Evolutionary conservation across 2,329 filamentous ascomycete species (phyloP).

Genomic region (Diplodia mutila): DNA sequence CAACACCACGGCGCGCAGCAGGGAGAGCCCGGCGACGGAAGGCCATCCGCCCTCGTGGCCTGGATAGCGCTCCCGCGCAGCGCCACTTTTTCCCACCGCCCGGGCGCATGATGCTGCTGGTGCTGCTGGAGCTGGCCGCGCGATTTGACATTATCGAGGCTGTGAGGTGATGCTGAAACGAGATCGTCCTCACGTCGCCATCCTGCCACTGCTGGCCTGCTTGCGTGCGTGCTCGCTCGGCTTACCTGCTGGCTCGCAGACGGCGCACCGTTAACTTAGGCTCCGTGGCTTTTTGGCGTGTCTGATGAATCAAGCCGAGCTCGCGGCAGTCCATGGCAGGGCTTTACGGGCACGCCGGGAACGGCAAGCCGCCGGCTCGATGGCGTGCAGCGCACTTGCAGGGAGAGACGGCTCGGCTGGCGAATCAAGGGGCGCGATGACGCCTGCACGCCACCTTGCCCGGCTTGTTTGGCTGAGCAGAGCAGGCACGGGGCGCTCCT

Average conservation of each 20-base stretch:
- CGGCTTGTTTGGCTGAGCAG: not conserved
- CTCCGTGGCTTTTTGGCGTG: not conserved
- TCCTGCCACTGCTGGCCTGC: not conserved
- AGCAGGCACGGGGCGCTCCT: not conserved
- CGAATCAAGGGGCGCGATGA: conserved; percentile 11
- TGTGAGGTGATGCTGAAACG: not conserved
- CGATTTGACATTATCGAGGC: not conserved
- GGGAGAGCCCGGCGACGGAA: conserved; percentile 14
- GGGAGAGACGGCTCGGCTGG: not conserved
- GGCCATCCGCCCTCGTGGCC: not conserved
- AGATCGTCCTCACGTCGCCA: not conserved
- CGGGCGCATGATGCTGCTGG: not conserved
- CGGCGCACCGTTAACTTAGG: not conserved
- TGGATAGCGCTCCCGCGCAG: conserved; percentile 14
- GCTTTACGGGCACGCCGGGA: not conserved
- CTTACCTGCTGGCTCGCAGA: conserved; percentile 13
- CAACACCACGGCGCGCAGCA: not conserved
- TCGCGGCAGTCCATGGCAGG: not conserved
- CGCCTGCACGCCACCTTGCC: not conserved
- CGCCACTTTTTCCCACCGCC: not conserved
- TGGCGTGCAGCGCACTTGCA: conserved; percentile 10
- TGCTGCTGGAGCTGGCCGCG: too few species aligned
- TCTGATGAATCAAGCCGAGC: not conserved
- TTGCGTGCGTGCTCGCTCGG: conserved; percentile 3
- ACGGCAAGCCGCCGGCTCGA: conserved; percentile 9